phyloP scores from a whole-genome alignment of 768 basidiomycete genomes.

The Rhodocollybia butyracea region DNA sequence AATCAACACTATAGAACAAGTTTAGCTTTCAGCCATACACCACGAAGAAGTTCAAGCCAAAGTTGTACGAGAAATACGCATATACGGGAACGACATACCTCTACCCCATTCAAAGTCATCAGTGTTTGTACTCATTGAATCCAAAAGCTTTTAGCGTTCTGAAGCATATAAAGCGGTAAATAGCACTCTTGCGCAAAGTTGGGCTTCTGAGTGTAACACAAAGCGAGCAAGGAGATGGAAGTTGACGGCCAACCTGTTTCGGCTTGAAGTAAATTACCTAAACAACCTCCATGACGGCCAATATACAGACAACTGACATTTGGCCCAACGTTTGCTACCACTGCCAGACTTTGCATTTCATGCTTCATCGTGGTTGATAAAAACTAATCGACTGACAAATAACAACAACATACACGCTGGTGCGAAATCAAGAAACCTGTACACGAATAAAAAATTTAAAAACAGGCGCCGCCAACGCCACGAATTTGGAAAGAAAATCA shows the following conservation, averaged over 20 bases:
- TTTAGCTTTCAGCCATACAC: background rate
- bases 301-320: no score
- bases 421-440: background rate
- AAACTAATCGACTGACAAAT: background rate
- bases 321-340: no score
- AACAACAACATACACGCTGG: no score
- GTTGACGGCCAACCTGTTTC: background rate
- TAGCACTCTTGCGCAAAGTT: background rate
- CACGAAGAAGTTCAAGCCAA: background rate
- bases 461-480: no score
- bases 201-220: background rate
- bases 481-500: no score
- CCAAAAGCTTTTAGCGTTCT: background rate
- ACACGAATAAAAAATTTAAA: background rate
- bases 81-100: slow-evolving; percentile 1
- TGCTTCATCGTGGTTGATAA: background rate
- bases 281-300: no score
- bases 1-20: slow-evolving; percentile 56
- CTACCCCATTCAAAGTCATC: slow-evolving; percentile 6
- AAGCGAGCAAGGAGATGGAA: background rate
- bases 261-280: slow-evolving; percentile 1
- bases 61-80: background rate
- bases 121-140: slow-evolving; percentile 2
- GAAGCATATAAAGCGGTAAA: background rate
- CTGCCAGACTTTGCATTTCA: no score